Conservation (phyloP, 371 early-diverging fungal species). For the Nematocida sp. region DNA sequence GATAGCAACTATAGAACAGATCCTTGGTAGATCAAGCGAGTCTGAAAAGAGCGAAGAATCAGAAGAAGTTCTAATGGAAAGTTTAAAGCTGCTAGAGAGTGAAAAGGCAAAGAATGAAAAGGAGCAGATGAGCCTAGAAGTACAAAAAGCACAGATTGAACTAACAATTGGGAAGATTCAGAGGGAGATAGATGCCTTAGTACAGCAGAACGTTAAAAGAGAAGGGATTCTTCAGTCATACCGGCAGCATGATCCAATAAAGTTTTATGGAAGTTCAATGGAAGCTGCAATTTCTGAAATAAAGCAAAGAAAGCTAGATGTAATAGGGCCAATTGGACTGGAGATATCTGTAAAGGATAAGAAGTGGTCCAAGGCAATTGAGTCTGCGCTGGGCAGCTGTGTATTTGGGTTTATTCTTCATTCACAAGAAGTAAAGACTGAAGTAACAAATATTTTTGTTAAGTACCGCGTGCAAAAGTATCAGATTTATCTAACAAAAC, state of each 20-base stretch:
- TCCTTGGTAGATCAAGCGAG: conserved; percentile 5
- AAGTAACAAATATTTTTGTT: conserved; percentile 60
- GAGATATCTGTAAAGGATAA: conserved; percentile 65
- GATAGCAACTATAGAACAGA: conserved; percentile 20
- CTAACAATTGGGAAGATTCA: conserved; percentile 29
- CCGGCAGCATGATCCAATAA: conserved; percentile 7
- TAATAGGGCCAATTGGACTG: conserved; percentile 67
- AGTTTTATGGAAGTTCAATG: conserved; percentile 51
- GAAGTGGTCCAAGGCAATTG: conserved; percentile 66
- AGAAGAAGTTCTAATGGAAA: conserved; percentile 5
- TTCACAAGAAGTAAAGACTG: conserved; percentile 57
- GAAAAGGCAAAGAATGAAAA: conserved; percentile 5
- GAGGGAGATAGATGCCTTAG: conserved; percentile 28
- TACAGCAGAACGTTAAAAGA: conserved; percentile 55
- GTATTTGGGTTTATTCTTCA: conserved; percentile 67
- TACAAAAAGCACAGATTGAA: conserved; percentile 27
- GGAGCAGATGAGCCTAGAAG: conserved; percentile 15
- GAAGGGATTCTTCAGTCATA: conserved; percentile 39
- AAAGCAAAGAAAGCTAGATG: conserved; percentile 51
- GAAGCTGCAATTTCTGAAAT: conserved; percentile 47
- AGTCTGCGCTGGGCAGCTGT: conserved; percentile 60
- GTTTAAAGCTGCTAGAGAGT: neutral
- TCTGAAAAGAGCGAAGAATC: conserved; percentile 3
- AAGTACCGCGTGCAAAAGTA: conserved; percentile 48
- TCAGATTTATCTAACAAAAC: conserved; percentile 41